These are phyloP conservation scores for Phialemonium atrogriseum DNA, from an alignment of 2,329 filamentous ascomycete species.

Conservation along the genomic window DNA sequence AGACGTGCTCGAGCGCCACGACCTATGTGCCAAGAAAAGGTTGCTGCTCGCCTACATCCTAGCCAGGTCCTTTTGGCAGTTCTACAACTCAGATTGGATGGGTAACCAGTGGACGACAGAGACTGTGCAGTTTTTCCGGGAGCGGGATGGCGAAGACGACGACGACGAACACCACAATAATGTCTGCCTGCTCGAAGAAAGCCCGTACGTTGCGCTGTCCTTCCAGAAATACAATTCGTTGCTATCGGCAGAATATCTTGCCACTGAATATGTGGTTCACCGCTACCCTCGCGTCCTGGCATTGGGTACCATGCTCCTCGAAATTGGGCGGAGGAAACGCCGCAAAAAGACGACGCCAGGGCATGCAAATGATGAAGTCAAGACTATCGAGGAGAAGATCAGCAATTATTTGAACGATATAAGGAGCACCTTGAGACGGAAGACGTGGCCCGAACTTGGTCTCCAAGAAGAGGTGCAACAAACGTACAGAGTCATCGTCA, in stretches of 20 bases:
- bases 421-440: no score
- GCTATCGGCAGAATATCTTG: conserved; percentile 1
- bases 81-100: conserved; percentile 4
- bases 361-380: no score
- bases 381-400: neutral
- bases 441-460: no score
- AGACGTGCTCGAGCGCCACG: neutral
- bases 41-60: conserved; percentile 2
- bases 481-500: no score
- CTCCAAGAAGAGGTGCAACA: no score
- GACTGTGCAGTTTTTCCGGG: conserved; percentile 1
- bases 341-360: no score
- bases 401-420: no score
- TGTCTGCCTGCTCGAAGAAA: no score
- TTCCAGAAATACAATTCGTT: no score
- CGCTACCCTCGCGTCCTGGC: conserved; percentile 3
- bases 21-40: neutral
- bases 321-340: neutral
- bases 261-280: neutral
- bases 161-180: neutral
- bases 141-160: conserved; percentile 1
- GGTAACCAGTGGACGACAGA: neutral
- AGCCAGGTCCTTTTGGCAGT: conserved; percentile 3
- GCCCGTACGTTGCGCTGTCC: no score
- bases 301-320: neutral